Base-by-base conservation (phyloP, 441 rosid genomes). In the Jatropha podagrica region DNA sequence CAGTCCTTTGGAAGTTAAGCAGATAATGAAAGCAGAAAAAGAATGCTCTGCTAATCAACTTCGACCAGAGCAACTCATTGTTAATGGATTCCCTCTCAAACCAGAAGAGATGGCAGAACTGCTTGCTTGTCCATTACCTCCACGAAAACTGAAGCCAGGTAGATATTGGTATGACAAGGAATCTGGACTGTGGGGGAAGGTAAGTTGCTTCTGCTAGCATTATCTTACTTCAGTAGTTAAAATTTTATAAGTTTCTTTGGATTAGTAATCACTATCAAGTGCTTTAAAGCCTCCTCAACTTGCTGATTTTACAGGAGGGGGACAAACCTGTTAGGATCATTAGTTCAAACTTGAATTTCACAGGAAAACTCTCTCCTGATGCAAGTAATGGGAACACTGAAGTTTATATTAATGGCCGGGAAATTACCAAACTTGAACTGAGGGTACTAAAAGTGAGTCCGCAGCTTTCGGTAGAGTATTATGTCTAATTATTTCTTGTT, bases 131-230 rank as follows among this genome's bases (percentile, higher is more conserved):
- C 79, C 89, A 65, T 81, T 94, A 74, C 98, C 98, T 26, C 98
- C 97, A 5, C 77, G 80, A 79, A 97, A 93, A 82, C 85, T 97
- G 85, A 97, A 93, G 83, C 98, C 98, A 0, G 98, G 99, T 76
- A 85, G 86, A 74, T 97, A 93, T 83, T 97, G 99, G 98, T 97
- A 97, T 65, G 99, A 97, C 80, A 97, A 94, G 80, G 99, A 94
- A 81, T 93, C 99, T 56, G 99, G 99, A 79, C 73, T 85, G 7
- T 97, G 99, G 99, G 99, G 99, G 55, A 94, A 89, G 92, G 99
- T 95, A 75, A 76, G 83, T 71, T 69, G 40, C 55, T 67, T 65
- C 49, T 66, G 20, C 68, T 76, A 51, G 46, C 65, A 8, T 63
- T 54, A 46, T 59, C 23, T 81, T 52, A 52, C 44, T 37, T 54